Base-by-base conservation (phyloP, 176 grass and related monocot species). In the Musa acuminata region DNA sequence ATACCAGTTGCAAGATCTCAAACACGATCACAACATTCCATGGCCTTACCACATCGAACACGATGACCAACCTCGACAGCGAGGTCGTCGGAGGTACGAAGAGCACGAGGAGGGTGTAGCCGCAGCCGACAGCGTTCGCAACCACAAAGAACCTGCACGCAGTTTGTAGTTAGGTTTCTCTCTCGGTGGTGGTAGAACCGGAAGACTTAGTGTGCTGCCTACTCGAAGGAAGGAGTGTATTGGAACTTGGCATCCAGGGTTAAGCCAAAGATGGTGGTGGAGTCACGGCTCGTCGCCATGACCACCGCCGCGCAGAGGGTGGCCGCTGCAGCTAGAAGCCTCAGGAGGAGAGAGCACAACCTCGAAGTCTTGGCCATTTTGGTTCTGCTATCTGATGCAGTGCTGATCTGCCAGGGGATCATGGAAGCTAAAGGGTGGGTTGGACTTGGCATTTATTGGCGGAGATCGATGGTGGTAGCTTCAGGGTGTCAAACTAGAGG, bases 211-310 rank as follows among this genome's bases (percentile, higher is more conserved):
- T 14, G 8, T 66, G 23, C 23, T 51, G 48, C 83, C 84, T 87
- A 93, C 94, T 77, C 71, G 12, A 99, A 87, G 0, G 90, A 75
- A 0, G 88, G 86, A 11, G 84, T 99, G 85, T 99, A 87, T 1
- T 92, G 92, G 75, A 82, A 99, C 73, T 99, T 99, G 80, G 90
- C 95, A 1, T 99, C 84, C 78, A 99, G 55, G 68, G 89, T 84
- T 11, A 99, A 0, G 48, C 95, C 90, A 58, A 91, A 94, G 48
- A 94, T 50, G 65, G 48, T 91, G 69, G 86, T 91, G 59, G 82
- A 87, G 80, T 91, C 86, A 14, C 68, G 90, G 82, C 88, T 99
- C 7, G 88, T 99, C 26, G 85, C 88, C 95, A 99, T 99, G 84
- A 94, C 80, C 48, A 99, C 70, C 1, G 90, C 82, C 2, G 90